phyloP scores from a whole-genome alignment of 164 flowering plant genomes.

The Tinospora cordifolia region DNA sequence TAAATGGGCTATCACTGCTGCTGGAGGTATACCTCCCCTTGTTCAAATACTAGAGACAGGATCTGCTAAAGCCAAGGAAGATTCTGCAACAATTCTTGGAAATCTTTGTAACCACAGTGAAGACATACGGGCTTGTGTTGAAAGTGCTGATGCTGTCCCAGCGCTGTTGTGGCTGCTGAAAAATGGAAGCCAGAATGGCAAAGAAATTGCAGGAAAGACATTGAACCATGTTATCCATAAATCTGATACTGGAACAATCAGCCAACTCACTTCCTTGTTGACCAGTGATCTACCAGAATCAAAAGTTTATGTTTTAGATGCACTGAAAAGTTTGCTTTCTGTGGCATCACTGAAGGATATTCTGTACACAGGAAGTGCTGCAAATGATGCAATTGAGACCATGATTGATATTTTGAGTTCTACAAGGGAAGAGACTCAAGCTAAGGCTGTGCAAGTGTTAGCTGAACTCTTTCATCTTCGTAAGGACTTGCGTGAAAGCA shows the following conservation, averaged over 20 bases:
- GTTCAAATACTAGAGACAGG: constrained; percentile 97
- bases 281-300: constrained; percentile 95
- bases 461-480: constrained; percentile 71
- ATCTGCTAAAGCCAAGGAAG: constrained; percentile 92
- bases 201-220: constrained; percentile 91
- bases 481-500: constrained; percentile 90
- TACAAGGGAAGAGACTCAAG: constrained; percentile 82
- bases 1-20: constrained; percentile 99
- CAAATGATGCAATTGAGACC: constrained; percentile 93
- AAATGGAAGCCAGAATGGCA: constrained; percentile 87
- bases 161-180: constrained; percentile 91
- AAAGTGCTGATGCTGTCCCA: constrained; percentile 99
- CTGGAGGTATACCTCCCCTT: constrained; percentile 99
- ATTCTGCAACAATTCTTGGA: constrained; percentile 86
- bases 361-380: constrained; percentile 85
- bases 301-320: constrained; percentile 87
- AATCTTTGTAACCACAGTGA: constrained; percentile 97
- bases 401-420: constrained; percentile 78
- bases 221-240: constrained; percentile 89
- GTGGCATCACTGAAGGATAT: constrained; percentile 74
- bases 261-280: constrained; percentile 85
- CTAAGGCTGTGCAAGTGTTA: constrained; percentile 78
- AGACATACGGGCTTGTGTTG: constrained; percentile 98
- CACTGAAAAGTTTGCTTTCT: constrained; percentile 78
- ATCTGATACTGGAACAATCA: constrained; percentile 95